Evolutionary conservation across 306 rosid species (phyloP).

Genomic region (barrel medic (Medicago truncatula)): DNA sequence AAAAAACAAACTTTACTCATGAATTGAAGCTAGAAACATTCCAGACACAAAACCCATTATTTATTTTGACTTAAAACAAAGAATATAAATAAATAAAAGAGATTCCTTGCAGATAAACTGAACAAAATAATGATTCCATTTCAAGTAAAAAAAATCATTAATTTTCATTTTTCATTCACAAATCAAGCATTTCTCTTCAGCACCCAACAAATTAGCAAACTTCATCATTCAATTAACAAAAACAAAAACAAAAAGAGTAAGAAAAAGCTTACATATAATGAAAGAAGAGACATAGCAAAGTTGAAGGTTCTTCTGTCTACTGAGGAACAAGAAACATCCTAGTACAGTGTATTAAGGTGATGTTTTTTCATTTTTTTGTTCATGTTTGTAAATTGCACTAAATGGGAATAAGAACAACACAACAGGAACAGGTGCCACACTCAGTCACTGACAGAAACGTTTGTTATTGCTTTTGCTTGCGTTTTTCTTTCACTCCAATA

Average conservation of each 20-base stretch:
- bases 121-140: constrained; percentile 39
- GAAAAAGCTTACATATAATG: constrained; percentile 31
- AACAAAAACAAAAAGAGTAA: not conserved
- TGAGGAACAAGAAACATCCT: not conserved
- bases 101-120: constrained; percentile 43
- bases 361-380: constrained; percentile 18
- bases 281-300: constrained; percentile 40
- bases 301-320: constrained; percentile 34
- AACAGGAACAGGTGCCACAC: constrained; percentile 30
- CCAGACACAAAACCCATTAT: constrained; percentile 23
- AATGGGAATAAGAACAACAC: constrained; percentile 25
- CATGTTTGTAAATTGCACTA: constrained; percentile 1
- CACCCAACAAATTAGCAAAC: constrained; percentile 27
- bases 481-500: constrained; percentile 38
- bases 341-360: constrained; percentile 16
- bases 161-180: constrained; percentile 3
- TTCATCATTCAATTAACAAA: constrained; percentile 33
- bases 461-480: constrained; percentile 32
- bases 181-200: constrained; percentile 37
- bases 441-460: constrained; percentile 37
- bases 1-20: constrained; percentile 35
- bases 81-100: not conserved
- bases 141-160: constrained; percentile 6
- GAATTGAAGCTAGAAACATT: constrained; percentile 7
- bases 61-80: constrained; percentile 9